phyloP scores from a whole-genome alignment of 192 early-diverging fungal genomes.

The Lunasporangiospora selenospora region DNA sequence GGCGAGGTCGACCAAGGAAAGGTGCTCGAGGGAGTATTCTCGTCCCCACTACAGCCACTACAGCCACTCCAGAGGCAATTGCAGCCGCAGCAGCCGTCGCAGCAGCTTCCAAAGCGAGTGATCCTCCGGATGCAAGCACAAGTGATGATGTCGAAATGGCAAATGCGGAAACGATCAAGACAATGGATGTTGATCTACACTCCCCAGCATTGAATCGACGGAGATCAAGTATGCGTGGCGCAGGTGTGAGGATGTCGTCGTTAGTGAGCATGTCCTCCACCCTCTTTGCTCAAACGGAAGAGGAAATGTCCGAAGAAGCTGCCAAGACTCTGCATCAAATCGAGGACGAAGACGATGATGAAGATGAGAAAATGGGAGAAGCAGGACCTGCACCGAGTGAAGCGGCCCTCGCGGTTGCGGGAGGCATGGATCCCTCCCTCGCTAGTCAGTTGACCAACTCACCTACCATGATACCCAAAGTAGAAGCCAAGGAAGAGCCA shows the following conservation, averaged over 20 bases:
- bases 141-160: constrained; percentile 22
- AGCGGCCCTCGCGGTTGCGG: constrained; percentile 38
- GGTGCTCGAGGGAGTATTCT: constrained; percentile 16
- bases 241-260: constrained; percentile 41
- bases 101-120: not conserved
- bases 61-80: not conserved
- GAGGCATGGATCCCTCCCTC: constrained; percentile 40
- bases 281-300: constrained; percentile 35
- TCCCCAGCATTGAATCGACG: constrained; percentile 35
- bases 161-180: constrained; percentile 2
- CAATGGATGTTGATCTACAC: constrained; percentile 40
- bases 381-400: constrained; percentile 39
- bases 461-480: constrained; percentile 14
- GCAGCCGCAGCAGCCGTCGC: not conserved
- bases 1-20: constrained; percentile 31
- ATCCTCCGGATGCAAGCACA: not conserved
- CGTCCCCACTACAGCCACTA: constrained; percentile 15
- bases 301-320: constrained; percentile 29
- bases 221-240: constrained; percentile 45
- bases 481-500: constrained; percentile 1
- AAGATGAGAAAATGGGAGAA: constrained; percentile 29
- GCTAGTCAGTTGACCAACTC: constrained; percentile 17
- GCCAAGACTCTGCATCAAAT: constrained; percentile 13
- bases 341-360: constrained; percentile 37
- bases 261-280: constrained; percentile 47